These are phyloP conservation scores for Lepidium aucheri DNA, from an alignment of 345 rosid species.

Conservation along the genomic window DNA sequence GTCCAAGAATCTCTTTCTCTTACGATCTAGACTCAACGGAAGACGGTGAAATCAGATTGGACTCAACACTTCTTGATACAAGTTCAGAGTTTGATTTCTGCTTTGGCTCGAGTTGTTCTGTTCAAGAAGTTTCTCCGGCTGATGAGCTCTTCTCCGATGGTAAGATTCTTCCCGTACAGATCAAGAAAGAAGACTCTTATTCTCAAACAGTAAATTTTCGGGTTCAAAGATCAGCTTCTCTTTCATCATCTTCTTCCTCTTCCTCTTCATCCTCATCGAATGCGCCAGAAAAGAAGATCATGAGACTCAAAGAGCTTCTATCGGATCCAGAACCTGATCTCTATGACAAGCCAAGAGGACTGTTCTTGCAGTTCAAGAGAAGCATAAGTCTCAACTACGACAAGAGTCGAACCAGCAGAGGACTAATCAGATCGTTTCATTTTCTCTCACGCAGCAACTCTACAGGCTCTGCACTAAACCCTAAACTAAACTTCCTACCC, in stretches of 20 bases:
- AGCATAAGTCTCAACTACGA: conserved; percentile 78
- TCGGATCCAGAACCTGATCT: conserved; percentile 28
- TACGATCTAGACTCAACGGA: conserved; percentile 46
- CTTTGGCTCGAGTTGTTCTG: conserved; percentile 33
- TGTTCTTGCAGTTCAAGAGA: conserved; percentile 76
- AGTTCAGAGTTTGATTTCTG: conserved; percentile 61
- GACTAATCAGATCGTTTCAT: conserved; percentile 55
- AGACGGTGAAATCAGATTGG: conserved; percentile 33
- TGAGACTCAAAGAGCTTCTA: conserved; percentile 62
- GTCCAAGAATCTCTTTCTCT: conserved; percentile 75
- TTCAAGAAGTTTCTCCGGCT: conserved; percentile 59
- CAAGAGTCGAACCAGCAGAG: conserved; percentile 33
- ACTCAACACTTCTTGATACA: conserved; percentile 43
- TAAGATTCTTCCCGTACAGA: conserved; percentile 61
- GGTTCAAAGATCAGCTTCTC: conserved; percentile 19
- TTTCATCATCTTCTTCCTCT: conserved; percentile 9
- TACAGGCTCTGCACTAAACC: conserved; percentile 71
- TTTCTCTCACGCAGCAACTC: conserved; percentile 82
- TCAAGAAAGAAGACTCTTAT: conserved; percentile 35
- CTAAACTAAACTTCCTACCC: conserved; percentile 27
- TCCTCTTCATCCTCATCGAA: conserved; percentile 7
- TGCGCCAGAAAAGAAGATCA: conserved; percentile 48
- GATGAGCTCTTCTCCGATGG: conserved; percentile 91
- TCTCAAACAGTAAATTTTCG: background rate
- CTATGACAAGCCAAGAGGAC: conserved; percentile 38